Percentiles rank a stretch among this genome's conserved stretches.
These are phyloP conservation scores for Neurospora sp. DNA, from an alignment of 495 filamentous ascomycete species.

Conservation along the genomic window DNA sequence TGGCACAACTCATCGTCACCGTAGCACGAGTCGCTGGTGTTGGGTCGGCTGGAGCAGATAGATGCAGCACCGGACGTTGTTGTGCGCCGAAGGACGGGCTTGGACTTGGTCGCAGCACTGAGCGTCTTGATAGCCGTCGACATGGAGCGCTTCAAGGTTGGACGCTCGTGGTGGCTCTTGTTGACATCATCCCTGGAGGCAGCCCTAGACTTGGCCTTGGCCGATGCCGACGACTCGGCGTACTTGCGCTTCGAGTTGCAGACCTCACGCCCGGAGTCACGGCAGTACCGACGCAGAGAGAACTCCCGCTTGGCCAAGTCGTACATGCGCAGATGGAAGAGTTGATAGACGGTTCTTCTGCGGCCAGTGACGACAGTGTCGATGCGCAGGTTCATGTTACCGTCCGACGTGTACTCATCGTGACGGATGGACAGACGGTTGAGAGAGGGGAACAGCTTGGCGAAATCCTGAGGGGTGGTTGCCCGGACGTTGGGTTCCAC, in stretches of 20 bases:
- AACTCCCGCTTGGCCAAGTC: slow-evolving; percentile 80
- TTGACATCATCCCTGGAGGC: slow-evolving; percentile 1
- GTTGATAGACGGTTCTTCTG: slow-evolving; percentile 56
- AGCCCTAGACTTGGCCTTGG: slow-evolving; percentile 9
- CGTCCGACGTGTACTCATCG: slow-evolving; percentile 83
- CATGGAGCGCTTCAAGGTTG: slow-evolving; percentile 58
- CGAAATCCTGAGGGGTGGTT: slow-evolving; percentile 76
- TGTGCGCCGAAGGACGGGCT: slow-evolving; percentile 43
- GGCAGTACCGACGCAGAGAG: slow-evolving; percentile 83
- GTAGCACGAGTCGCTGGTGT: slow-evolving; percentile 32
- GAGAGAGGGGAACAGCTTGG: slow-evolving; percentile 75
- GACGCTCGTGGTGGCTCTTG: slow-evolving; percentile 11
- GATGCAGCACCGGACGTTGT: slow-evolving; percentile 32
- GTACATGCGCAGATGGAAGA: slow-evolving; percentile 95
- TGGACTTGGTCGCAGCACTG: slow-evolving; percentile 27
- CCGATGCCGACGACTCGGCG: slow-evolving; percentile 32
- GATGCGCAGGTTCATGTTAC: slow-evolving; percentile 94
- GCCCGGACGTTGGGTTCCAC: slow-evolving; percentile 54
- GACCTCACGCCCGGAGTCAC: slow-evolving; percentile 87
- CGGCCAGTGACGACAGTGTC: slow-evolving; percentile 63
- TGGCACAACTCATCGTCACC: slow-evolving; percentile 39
- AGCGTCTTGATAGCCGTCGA: slow-evolving; percentile 64
- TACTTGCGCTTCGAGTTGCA: slow-evolving; percentile 76
- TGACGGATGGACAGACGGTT: slow-evolving; percentile 75
- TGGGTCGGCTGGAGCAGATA: slow-evolving; percentile 31